phyloP scores from a whole-genome alignment of 208 protist species.

The Leishmania amazonensis region DNA sequence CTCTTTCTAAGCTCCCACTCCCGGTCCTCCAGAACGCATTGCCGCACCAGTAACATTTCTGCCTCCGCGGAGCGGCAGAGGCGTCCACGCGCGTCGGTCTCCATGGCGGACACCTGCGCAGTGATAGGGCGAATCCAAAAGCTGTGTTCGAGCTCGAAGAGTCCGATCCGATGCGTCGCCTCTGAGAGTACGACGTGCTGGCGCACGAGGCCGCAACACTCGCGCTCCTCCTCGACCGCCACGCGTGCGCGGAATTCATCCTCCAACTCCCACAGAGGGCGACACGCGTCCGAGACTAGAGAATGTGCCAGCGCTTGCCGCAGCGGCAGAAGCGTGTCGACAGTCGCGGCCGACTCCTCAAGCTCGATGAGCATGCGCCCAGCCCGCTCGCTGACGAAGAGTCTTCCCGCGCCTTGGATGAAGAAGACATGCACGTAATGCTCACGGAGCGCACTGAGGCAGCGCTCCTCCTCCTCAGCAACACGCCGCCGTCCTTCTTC shows the following conservation, averaged over 20 bases:
- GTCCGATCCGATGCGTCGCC: background rate
- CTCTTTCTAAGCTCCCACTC: background rate
- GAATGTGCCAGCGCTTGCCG: conserved; percentile 15
- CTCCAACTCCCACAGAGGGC: conserved; percentile 17
- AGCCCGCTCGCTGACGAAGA: conserved; percentile 41
- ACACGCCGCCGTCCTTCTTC: conserved; percentile 1
- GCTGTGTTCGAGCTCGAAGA: conserved; percentile 6
- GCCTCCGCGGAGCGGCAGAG: conserved; percentile 5
- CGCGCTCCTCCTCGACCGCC: background rate
- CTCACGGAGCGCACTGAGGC: conserved; percentile 21
- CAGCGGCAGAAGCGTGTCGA: conserved; percentile 14
- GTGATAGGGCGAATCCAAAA: background rate
- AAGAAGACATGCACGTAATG: conserved; percentile 34
- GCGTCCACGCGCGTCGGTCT: background rate
- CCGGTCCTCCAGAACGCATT: conserved; percentile 1
- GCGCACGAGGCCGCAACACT: background rate
- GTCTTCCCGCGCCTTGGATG: conserved; percentile 2
- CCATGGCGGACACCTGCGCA: conserved; percentile 5
- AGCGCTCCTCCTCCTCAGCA: conserved; percentile 11
- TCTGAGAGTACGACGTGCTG: conserved; percentile 2
- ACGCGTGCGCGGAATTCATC: conserved; percentile 9
- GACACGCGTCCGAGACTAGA: conserved; percentile 17
- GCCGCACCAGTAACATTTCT: background rate
- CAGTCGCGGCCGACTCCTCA: conserved; percentile 14
- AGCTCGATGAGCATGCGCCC: conserved; percentile 29